Conservation (phyloP, 2,329 filamentous ascomycete species). For the Fonsecaea monophora region DNA sequence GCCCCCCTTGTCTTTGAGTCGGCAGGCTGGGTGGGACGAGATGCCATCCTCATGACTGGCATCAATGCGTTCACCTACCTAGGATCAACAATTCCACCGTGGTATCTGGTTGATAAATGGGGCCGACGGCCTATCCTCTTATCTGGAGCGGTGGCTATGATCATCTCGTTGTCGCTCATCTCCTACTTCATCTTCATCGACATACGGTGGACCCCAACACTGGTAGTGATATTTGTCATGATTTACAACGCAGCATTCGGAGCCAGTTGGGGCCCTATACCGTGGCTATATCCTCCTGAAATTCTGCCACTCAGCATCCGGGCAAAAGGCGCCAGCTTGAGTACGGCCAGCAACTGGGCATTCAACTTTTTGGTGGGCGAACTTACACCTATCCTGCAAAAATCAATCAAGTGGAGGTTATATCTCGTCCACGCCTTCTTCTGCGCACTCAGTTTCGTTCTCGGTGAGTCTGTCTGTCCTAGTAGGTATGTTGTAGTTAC, state of each 20-base stretch:
- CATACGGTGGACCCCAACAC: constrained; percentile 74
- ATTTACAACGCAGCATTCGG: constrained; percentile 98
- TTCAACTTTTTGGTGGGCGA: constrained; percentile 98
- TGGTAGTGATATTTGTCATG: constrained; percentile 96
- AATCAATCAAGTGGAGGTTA: constrained; percentile 88
- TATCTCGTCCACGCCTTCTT: constrained; percentile 97
- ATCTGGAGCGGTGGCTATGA: constrained; percentile 88
- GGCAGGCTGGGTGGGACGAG: constrained; percentile 90
- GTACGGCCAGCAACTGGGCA: constrained; percentile 96
- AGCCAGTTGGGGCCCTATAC: constrained; percentile 96
- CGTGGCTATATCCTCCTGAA: constrained; percentile 98
- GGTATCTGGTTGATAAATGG: constrained; percentile 95
- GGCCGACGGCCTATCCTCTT: constrained; percentile 88
- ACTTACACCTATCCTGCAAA: constrained; percentile 91
- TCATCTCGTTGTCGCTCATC: constrained; percentile 82
- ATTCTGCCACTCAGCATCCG: constrained; percentile 95
- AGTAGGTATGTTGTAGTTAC: background rate
- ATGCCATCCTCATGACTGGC: constrained; percentile 95
- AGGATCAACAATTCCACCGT: constrained; percentile 89
- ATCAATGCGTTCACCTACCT: constrained; percentile 94
- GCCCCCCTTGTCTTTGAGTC: constrained; percentile 95
- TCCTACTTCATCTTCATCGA: constrained; percentile 96
- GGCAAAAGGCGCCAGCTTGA: constrained; percentile 94
- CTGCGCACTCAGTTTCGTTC: constrained; percentile 91
- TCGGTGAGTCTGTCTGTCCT: constrained; percentile 71